These are phyloP conservation scores for Hordeum pubiflorum DNA, from an alignment of 202 grass and related monocot genomes.

Conservation along the genomic window DNA sequence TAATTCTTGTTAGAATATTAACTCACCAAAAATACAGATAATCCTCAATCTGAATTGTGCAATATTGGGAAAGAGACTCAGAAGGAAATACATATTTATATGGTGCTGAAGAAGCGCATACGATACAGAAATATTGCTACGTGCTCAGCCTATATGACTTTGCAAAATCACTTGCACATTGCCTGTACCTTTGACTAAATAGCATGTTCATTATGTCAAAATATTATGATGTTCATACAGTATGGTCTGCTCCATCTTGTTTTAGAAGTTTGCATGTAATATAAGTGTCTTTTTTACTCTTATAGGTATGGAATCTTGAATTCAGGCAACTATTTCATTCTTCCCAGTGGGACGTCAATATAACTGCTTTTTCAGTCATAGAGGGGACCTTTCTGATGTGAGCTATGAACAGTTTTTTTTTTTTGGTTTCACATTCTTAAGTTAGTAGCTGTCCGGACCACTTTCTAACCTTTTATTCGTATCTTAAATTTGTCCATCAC, in stretches of 20 bases:
- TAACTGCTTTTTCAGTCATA: conserved; percentile 92
- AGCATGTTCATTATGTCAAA: background rate
- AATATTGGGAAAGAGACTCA: background rate
- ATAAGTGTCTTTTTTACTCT: background rate
- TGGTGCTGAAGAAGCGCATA: background rate
- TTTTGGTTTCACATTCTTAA: background rate
- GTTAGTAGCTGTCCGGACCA: background rate
- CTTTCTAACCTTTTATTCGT: background rate
- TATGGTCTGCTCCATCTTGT: background rate
- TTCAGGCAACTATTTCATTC: conserved; percentile 69
- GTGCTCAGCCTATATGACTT: background rate
- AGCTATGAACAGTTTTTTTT: conserved; percentile 2
- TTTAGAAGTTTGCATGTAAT: background rate
- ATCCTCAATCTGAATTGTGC: background rate
- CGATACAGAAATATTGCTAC: background rate
- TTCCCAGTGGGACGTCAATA: conserved; percentile 65
- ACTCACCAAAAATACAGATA: background rate
- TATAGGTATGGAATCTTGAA: conserved; percentile 96
- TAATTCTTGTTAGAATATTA: background rate
- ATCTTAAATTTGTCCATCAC: conserved; percentile 9
- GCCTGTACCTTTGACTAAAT: background rate
- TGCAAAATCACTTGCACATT: background rate
- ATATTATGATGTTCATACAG: background rate
- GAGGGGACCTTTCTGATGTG: conserved; percentile 74
- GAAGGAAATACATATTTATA: background rate